phyloP scores from a whole-genome alignment of 306 rosid genomes.

The Clitoria ternatea region DNA sequence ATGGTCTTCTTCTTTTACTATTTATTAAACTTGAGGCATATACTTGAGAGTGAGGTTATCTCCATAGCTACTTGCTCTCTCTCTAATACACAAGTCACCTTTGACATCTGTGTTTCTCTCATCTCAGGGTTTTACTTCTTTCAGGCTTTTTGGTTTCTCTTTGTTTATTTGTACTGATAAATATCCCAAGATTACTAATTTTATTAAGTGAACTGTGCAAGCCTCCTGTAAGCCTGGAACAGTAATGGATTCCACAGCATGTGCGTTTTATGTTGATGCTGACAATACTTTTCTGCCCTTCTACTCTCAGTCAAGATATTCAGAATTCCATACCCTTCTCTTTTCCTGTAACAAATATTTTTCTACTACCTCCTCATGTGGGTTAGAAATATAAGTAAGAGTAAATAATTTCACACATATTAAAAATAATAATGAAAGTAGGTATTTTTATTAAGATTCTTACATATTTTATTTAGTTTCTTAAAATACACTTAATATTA shows the following conservation, averaged over 20 bases:
- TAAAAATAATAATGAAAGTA: too few relatives aligned
- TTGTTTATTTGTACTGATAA: background rate
- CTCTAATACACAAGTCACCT: background rate
- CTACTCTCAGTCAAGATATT: conserved; percentile 58
- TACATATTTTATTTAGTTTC: too few relatives aligned
- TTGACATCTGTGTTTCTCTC: background rate
- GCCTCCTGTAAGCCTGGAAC: conserved; percentile 2
- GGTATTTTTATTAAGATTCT: too few relatives aligned
- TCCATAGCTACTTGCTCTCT: background rate
- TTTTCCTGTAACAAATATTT: background rate
- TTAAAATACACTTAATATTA: too few relatives aligned
- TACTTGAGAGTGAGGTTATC: background rate
- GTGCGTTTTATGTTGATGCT: conserved; percentile 34
- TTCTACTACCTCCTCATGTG: too few relatives aligned
- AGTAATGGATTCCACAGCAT: conserved; percentile 32
- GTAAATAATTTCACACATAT: too few relatives aligned
- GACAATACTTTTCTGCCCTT: conserved; percentile 20
- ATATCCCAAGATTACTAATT: background rate
- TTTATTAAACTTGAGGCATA: conserved; percentile 1
- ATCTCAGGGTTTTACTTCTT: background rate
- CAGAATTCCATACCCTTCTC: background rate
- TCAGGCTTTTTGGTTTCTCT: background rate
- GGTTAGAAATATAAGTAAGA: too few relatives aligned
- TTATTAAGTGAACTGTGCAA: background rate
- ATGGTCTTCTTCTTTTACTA: too few relatives aligned